Evolutionary conservation across 1,139 yeast species (phyloP), one percentile per base, ranked within the genome.

Genomic region (Lodderomyces theae): DNA sequence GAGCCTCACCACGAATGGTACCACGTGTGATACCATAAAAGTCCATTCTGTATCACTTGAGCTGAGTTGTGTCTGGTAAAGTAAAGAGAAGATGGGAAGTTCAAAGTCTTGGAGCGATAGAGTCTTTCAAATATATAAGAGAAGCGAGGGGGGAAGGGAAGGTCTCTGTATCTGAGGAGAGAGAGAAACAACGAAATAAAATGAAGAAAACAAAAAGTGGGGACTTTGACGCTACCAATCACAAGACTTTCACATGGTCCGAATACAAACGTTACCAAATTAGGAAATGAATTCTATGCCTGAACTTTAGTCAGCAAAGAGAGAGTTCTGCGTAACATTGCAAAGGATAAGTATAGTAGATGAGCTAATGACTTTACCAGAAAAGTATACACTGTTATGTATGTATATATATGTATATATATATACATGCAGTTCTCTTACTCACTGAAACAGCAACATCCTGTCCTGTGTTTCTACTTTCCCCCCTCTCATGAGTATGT

Each of bases 1-100:
- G 71, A 6, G 92, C 89, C 37, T 69, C 75, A 10, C 78, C 77
- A 43, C 92, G 72, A 21, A 85, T 69, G n/a, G 65, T 51, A 29
- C 71, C 72, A 23, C 74, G 55, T 25, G 63, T 50, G 29, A 70
- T 57, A 9, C 75, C 76, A 36, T 51, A 54, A 45, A 46, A 70
- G 49, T 69, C 76, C 77, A 71, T 70, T 2, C 12, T 36, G 7
- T 3, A 31, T n/a, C n/a, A n/a, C n/a, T n/a, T n/a, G n/a, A n/a
- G n/a, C 9, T 13, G 29, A 10, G 29, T 10, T 23, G 11, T 23
- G n/a, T 23, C 12, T 23, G 26, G 26, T 23, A 23, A 23, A 9
- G 11, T 12, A 12, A 9, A 7, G 11, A 10, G 26, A 23, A 23
- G n/a, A 10, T 5, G 26, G 11, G n/a, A 23, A 23, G 11, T 23